Evolutionary conservation across 148 eudicot genomes (phyloP), one percentile per base, ranked within the genome.

Genomic region (Vaccinium corymbosum): DNA sequence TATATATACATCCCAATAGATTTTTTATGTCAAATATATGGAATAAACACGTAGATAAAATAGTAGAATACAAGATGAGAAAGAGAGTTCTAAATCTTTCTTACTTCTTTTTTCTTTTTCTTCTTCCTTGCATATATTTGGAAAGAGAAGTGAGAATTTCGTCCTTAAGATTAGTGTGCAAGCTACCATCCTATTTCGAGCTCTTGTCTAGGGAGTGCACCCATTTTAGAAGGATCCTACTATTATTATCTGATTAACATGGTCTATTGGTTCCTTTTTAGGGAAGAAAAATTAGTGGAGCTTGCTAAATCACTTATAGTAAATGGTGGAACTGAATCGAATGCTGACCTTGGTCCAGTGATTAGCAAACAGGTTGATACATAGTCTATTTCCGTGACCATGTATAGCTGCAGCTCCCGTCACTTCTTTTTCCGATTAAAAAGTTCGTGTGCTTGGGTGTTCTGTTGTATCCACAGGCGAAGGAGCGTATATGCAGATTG

Each of bases 271-370:
- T 68, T 68, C 17, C 57, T 48, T 84, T 87, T 62, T 32, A 97
- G 99, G 99, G 98, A 93, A 91, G 94, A 90, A 78, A 90, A 95
- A 90, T 86, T 97, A 80, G 88, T 89, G 22, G 91, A 97, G 89
- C 94, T 90, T 85, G 98, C 98, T 78, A 94, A 92, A 87, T 84
- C 91, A 61, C 95, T 97, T 50, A 95, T 94, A 88, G 99, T 97
- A 83, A 95, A 91, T 83, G 88, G 86, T 87, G 98, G 99, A 87
- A 95, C 93, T 64, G 98, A 89, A 84, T 95, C 98, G 42, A 94
- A 90, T 88, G 96, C 99, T 73, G 99, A 97, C 88, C 95, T 97
- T 80, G 99, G 99, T 82, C 99, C 99, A 46, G 99, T 97, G 82
- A 97, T 97, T 66, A 95, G 98, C 90, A 93, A 95, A 86, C 96